Evolutionary conservation across 176 grass and related monocot species (phyloP), one percentile per base, ranked within the genome.

Genomic region (Lolium rigidum): DNA sequence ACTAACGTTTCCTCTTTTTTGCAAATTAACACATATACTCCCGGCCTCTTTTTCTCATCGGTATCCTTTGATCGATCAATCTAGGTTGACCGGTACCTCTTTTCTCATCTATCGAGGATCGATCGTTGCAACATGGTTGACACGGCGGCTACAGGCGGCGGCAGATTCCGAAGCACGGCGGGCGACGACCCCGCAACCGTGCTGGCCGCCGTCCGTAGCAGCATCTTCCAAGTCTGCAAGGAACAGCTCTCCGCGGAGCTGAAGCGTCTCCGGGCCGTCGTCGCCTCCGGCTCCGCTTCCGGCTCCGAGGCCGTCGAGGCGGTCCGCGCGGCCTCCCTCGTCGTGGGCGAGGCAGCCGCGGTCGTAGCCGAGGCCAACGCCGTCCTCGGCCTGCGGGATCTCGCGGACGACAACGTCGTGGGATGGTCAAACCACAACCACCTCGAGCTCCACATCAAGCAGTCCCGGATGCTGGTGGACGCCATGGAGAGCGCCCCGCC

Each of bases 121-220:
- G n/a, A n/a, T n/a, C n/a, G n/a, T n/a, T n/a, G n/a, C n/a, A n/a
- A n/a, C n/a, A 56, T 17, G 16, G 4, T 56, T 6, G 54, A 56
- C 6, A 18, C 17, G 56, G 16, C 13, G 15, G 51, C 51, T 50
- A 50, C 7, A 2, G 51, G 15, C 66, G 2, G 37, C 17, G 37
- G 67, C 17, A 37, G 16, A 11, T 70, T 70, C 67, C 3, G n/a
- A 7, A 70, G 0, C 16, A 20, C 37, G 9, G 67, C 37, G 14
- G 13, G 2, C 28, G 0, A 0, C 37, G 67, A 70, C 8, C 9
- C 37, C 4, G 16, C 37, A 0, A 0, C 0, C 0, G 16, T 70
- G 16, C 37, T 70, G 66, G 66, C 37, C 37, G 35, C 66, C 66
- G 35, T 70, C 5, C 66, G 66, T 10, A 0, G 8, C 17, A 7